Evolutionary conservation across 192 early-diverging fungal genomes (phyloP), one percentile per base, ranked within the genome.

Genomic region (Backusella macrospora): DNA sequence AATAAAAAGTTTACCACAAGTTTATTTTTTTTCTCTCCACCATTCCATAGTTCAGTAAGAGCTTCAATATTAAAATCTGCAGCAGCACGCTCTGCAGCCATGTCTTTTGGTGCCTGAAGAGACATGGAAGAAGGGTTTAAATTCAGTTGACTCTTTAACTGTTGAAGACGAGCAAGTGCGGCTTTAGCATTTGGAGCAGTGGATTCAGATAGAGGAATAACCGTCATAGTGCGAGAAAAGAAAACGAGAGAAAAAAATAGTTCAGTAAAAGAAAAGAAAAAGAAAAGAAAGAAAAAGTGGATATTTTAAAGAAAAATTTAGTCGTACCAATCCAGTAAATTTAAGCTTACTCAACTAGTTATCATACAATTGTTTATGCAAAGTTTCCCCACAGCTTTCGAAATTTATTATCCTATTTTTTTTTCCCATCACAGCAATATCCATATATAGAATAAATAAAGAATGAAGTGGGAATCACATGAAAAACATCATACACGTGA

Each of bases 21-120:
- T 29, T 83, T 78, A 44, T 82, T 76, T 44, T 73, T 76, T 62
- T 89, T 82, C 55, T 81, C 73, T 63, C 82, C 82, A 13, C 85
- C 85, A 29, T 64, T 48, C 45, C 80, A 82, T 49, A 83, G 78
- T 38, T 79, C 66, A 40, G 76, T 74, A 79, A 89, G 82, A 16
- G 76, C 77, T 63, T 82, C 76, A 64, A 88, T 76, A 71, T 85
- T 75, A 75, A 89, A 89, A 1, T 75, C 76, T 8, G 88, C 83
- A 46, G 82, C 81, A 34, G 83, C 83, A 21, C 88, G 80, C 66
- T 89, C 88, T 26, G 73, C 63, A 13, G 85, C 80, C 37, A 87
- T 82, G 75, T 87, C 86, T 5, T 76, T 63, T 65, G 75, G 75
- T 18, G 75, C 75, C 38, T 65, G 67, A 23, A 39, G 42, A 44